Evolutionary conservation across 352 stramenopile genomes (phyloP).

Genomic region (Phytophthora vignae): DNA sequence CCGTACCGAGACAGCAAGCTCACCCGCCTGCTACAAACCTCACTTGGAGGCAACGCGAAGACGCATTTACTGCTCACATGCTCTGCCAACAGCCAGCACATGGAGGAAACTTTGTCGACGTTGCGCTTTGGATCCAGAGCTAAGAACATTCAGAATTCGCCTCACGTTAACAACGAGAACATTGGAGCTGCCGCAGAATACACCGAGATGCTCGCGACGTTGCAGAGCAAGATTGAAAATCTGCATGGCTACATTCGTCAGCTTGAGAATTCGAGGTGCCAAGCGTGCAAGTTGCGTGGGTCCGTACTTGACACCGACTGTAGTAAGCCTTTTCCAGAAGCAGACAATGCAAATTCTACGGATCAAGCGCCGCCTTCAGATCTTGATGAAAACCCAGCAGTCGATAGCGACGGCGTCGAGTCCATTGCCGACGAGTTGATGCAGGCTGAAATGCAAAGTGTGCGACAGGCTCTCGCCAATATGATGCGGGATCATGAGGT

Average conservation of each 20-base stretch:
- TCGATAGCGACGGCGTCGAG: background rate
- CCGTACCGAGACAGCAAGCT: slow-evolving; percentile 92
- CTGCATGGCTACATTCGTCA: slow-evolving; percentile 63
- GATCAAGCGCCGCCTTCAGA: background rate
- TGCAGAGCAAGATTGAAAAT: slow-evolving; percentile 72
- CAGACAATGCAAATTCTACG: background rate
- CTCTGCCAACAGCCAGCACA: slow-evolving; percentile 43
- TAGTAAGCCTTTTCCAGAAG: background rate
- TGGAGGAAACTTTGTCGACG: slow-evolving; percentile 86
- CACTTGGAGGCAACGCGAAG: slow-evolving; percentile 88
- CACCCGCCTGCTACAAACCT: slow-evolving; percentile 88
- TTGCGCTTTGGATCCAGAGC: slow-evolving; percentile 91
- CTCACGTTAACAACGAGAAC: slow-evolving; percentile 76
- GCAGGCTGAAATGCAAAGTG: slow-evolving; percentile 54
- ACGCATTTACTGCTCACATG: slow-evolving; percentile 86
- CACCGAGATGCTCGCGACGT: slow-evolving; percentile 46
- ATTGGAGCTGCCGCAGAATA: slow-evolving; percentile 24
- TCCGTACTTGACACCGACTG: background rate
- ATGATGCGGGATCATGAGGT: slow-evolving; percentile 51
- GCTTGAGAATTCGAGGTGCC: slow-evolving; percentile 43
- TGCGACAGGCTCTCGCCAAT: slow-evolving; percentile 48
- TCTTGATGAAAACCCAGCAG: slow-evolving; percentile 3
- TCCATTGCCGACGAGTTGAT: slow-evolving; percentile 51
- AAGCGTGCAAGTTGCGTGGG: slow-evolving; percentile 15
- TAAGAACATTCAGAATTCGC: slow-evolving; percentile 82